Percentiles rank a stretch among this genome's conserved stretches.
These are phyloP conservation scores for Fusarium sp. DNA, from an alignment of 2,329 filamentous ascomycete genomes.

Conservation along the genomic window DNA sequence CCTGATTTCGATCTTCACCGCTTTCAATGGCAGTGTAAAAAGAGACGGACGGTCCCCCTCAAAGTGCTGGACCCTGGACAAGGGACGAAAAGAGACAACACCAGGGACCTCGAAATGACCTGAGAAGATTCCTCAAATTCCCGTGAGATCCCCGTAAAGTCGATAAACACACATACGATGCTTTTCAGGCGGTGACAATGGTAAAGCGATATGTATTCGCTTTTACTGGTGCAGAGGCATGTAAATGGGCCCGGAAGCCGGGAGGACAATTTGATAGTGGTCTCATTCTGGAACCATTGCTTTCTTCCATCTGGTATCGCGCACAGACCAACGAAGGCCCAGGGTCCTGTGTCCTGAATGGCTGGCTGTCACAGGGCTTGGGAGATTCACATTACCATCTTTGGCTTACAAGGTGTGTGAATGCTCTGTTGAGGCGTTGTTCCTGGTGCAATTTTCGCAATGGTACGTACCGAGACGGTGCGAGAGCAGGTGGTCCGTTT, in stretches of 20 bases:
- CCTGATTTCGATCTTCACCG: conserved; percentile 33
- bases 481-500: conserved; percentile 12
- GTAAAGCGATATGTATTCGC: conserved; percentile 2
- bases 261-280: conserved; percentile 45
- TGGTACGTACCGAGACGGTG: conserved; percentile 18
- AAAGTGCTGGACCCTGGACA: conserved; percentile 7
- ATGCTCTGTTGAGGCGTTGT: conserved; percentile 5
- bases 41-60: conserved; percentile 1
- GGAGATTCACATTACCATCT: conserved; percentile 30
- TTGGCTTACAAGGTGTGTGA: conserved; percentile 12
- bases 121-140: conserved; percentile 37
- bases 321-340: conserved; percentile 21
- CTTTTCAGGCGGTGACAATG: conserved; percentile 28
- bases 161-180: conserved; percentile 27
- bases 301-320: conserved; percentile 33
- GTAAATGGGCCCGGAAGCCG: conserved; percentile 44
- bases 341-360: conserved; percentile 32
- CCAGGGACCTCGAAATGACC: conserved; percentile 31
- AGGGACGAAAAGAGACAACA: conserved; percentile 5
- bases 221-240: conserved; percentile 27
- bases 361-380: conserved; percentile 27
- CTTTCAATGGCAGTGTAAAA: conserved; percentile 18
- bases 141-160: conserved; percentile 32
- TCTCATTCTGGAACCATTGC: conserved; percentile 49
- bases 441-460: conserved; percentile 11